Evolutionary conservation across 768 basidiomycete species (phyloP).

Genomic region (Panaeolus papilionaceus): DNA sequence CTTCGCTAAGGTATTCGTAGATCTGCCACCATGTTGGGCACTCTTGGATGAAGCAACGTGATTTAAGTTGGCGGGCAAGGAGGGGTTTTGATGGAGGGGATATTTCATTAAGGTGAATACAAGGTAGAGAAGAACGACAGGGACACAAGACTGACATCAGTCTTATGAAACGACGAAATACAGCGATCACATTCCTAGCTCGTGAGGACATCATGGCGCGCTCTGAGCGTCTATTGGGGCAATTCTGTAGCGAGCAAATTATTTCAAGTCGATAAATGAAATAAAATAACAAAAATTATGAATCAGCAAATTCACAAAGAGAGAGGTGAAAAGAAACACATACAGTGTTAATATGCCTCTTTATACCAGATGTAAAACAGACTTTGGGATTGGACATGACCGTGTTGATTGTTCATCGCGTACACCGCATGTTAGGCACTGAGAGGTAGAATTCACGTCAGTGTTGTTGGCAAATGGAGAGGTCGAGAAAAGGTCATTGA

Average conservation of each 20-base stretch:
- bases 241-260: constrained; percentile 50
- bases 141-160: constrained; percentile 44
- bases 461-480: background rate
- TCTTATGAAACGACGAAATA: constrained; percentile 65
- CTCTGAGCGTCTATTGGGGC: constrained; percentile 62
- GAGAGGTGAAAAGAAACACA: constrained; percentile 31
- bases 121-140: no score
- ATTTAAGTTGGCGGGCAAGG: no score
- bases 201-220: constrained; percentile 30
- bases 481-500: background rate
- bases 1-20: no score
- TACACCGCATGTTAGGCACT: constrained; percentile 86
- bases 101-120: no score
- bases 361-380: constrained; percentile 84
- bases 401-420: constrained; percentile 81
- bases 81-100: no score
- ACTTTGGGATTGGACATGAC: constrained; percentile 81
- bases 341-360: constrained; percentile 79
- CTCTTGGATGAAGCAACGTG: no score
- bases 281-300: background rate
- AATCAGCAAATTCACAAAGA: no score
- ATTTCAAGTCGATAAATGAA: background rate
- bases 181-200: constrained; percentile 71
- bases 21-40: no score
- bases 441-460: constrained; percentile 9